Evolutionary conservation across 2,329 filamentous ascomycete genomes (phyloP), one percentile per base, ranked within the genome.

Genomic region (Albifimbria verrucaria): DNA sequence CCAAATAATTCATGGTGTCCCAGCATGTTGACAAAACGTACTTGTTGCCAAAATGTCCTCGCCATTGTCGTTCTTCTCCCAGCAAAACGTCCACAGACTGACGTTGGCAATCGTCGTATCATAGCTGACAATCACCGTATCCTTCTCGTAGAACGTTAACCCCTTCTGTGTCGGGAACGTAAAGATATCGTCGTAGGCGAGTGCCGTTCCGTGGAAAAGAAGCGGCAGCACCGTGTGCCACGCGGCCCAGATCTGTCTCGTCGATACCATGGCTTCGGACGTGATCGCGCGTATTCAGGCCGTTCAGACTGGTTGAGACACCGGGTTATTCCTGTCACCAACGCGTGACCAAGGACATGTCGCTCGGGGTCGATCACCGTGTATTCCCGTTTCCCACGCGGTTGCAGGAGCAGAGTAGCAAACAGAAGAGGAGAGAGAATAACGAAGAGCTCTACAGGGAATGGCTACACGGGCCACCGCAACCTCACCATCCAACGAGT

Each of bases 71-170:
- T 39, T 48, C 24, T 21, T 45, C 32, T 53, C 49, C 39, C 44
- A 51, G 48, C 55, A 57, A 42, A 57, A 57, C 6, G 46, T 51
- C 50, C 53, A 53, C n/a, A 57, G 53, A 44, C 48, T 52, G 20
- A 48, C 26, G 20, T 46, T 53, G 25, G 42, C 23, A 23, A 51
- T 42, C 9, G 51, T 42, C 5, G 53, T 49, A n/a, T 39, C 52
- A n/a, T 51, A 57, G 46, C 52, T 57, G 15, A 57, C 53, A 6
- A 26, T 48, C 11, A 55, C 52, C 11, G 52, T 48, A 36, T 57
- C 55, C 3, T 52, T 26, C 39, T 55, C 52, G 24, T 53, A 53
- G 42, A 57, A 57, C 11, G 23, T 49, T 17, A 57, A 32, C 3
- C 51, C 52, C 28, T 53, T 36, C 22, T 51, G 36, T 10, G 26